Percentiles rank a stretch among this genome's conserved stretches.
Conservation (phyloP, 768 basidiomycete species). For the Cystobasidium onofrii region DNA sequence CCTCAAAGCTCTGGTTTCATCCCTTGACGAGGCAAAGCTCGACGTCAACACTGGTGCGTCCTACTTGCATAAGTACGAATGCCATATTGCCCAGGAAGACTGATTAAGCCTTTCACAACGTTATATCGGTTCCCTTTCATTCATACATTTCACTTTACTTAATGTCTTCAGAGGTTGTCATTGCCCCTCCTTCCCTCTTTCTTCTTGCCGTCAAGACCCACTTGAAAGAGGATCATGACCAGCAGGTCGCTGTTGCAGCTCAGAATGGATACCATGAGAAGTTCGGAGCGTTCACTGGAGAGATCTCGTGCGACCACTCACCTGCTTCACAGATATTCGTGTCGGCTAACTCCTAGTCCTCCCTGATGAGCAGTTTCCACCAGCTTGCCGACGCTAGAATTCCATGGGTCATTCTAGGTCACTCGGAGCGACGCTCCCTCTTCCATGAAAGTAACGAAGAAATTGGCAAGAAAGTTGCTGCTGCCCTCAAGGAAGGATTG, state of each 20-base stretch:
- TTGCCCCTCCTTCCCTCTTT: slow-evolving; percentile 84
- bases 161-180: slow-evolving; percentile 66
- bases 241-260: slow-evolving; percentile 67
- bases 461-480: slow-evolving; percentile 77
- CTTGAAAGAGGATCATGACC: slow-evolving; percentile 50
- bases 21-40: slow-evolving; percentile 69
- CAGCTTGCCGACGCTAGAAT: slow-evolving; percentile 81
- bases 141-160: background rate
- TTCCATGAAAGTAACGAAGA: slow-evolving; percentile 79
- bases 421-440: slow-evolving; percentile 88
- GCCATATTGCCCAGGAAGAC: background rate
- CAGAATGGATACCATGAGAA: slow-evolving; percentile 83
- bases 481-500: slow-evolving; percentile 65
- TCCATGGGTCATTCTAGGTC: slow-evolving; percentile 88
- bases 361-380: slow-evolving; percentile 53
- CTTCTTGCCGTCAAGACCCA: slow-evolving; percentile 58
- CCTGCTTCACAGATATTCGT: no score
- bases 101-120: slow-evolving; percentile 27
- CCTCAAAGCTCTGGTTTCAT: slow-evolving; percentile 59
- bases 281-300: slow-evolving; percentile 89
- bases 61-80: background rate
- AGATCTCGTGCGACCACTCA: slow-evolving; percentile 66
- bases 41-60: slow-evolving; percentile 63
- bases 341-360: background rate
- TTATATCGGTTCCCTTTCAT: slow-evolving; percentile 16